phyloP scores from a whole-genome alignment of 2,329 filamentous ascomycete species.

The Xylariaceae sp. region DNA sequence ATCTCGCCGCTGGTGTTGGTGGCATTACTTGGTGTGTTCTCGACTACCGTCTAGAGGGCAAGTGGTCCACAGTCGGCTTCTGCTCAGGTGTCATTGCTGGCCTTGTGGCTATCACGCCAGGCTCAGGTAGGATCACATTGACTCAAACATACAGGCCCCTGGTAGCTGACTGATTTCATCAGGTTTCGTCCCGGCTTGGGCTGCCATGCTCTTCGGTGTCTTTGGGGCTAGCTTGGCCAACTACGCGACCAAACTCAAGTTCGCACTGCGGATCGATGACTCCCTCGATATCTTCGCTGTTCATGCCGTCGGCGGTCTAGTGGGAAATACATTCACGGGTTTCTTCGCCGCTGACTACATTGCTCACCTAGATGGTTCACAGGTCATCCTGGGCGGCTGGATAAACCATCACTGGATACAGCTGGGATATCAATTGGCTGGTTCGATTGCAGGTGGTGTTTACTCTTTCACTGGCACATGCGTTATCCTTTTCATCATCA shows the following conservation, averaged over 20 bases:
- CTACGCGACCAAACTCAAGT: slow-evolving; percentile 89
- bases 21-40: slow-evolving; percentile 86
- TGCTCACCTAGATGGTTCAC: slow-evolving; percentile 68
- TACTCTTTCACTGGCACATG: slow-evolving; percentile 78
- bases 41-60: slow-evolving; percentile 81
- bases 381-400: slow-evolving; percentile 69
- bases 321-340: slow-evolving; percentile 73
- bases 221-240: slow-evolving; percentile 75
- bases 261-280: slow-evolving; percentile 73
- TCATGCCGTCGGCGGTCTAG: slow-evolving; percentile 70
- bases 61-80: slow-evolving; percentile 91
- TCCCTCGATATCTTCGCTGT: slow-evolving; percentile 86
- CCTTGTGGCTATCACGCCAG: slow-evolving; percentile 82
- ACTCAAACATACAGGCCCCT: not conserved
- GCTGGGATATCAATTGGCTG: slow-evolving; percentile 76
- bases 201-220: slow-evolving; percentile 72
- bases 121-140: slow-evolving; percentile 53
- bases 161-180: slow-evolving; percentile 7
- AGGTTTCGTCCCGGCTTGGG: slow-evolving; percentile 76
- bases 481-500: slow-evolving; percentile 74
- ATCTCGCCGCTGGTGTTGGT: slow-evolving; percentile 76
- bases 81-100: slow-evolving; percentile 87
- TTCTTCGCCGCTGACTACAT: slow-evolving; percentile 85
- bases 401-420: slow-evolving; percentile 79
- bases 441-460: slow-evolving; percentile 66